Evolutionary conservation across 345 rosid genomes (phyloP).

Genomic region (Eucalyptus marginata): DNA sequence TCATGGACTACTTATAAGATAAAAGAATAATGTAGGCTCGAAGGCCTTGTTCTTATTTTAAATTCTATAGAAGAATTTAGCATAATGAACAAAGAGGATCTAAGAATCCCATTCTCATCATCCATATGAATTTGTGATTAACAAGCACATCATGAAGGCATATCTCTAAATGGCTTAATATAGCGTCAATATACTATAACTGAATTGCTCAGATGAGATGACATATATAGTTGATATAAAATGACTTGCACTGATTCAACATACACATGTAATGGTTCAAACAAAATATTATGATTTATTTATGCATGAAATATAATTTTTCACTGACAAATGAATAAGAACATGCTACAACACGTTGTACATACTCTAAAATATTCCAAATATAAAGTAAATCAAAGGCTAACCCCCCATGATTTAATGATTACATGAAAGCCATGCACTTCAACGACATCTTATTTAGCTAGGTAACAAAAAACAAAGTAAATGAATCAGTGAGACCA

Average conservation of each 20-base stretch:
- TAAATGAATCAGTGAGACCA: neutral
- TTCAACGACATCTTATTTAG: neutral
- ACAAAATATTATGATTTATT: neutral
- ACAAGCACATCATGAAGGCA: too few relatives aligned
- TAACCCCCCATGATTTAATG: too few relatives aligned
- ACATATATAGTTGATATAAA: neutral
- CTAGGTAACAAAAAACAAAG: neutral
- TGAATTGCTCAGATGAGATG: neutral
- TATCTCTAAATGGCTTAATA: neutral
- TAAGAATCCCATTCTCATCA: neutral
- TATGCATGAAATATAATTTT: too few relatives aligned
- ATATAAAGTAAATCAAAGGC: too few relatives aligned
- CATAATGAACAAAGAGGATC: neutral
- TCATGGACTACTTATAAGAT: neutral
- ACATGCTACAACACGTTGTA: accelerated
- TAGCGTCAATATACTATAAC: neutral
- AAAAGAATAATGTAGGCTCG: neutral
- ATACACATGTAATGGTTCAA: neutral
- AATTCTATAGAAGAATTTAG: too few relatives aligned
- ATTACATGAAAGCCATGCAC: neutral
- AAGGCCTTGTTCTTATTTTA: neutral
- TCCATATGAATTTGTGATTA: neutral
- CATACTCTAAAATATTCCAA: too few relatives aligned
- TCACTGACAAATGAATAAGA: too few relatives aligned
- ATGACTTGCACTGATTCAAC: neutral